These are phyloP conservation scores for Henningerozyma blattae DNA, from an alignment of 805 yeast genomes.

Conservation along the genomic window DNA sequence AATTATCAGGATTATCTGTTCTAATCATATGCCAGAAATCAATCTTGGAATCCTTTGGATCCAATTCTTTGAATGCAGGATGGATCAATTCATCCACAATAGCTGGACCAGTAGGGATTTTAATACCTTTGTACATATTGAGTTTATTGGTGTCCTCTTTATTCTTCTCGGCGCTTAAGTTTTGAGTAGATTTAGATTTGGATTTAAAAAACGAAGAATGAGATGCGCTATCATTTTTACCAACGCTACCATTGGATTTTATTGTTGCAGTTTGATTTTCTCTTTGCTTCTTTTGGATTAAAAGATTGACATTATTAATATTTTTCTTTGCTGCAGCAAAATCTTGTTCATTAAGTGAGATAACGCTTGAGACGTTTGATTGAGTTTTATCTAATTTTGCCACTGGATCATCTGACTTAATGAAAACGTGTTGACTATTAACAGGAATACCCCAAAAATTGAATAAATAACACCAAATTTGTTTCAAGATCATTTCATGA, in stretches of 20 bases:
- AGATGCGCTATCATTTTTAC: background rate
- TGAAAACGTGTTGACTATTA: conserved; percentile 15
- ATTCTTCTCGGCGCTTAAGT: conserved; percentile 5
- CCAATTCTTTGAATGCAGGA: conserved; percentile 37
- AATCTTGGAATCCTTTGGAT: conserved; percentile 37
- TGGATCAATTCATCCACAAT: conserved; percentile 32
- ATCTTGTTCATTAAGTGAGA: background rate
- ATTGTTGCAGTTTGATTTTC: too few relatives aligned
- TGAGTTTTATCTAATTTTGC: background rate
- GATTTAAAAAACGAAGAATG: background rate
- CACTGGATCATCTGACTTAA: background rate
- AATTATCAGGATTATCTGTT: conserved; percentile 70
- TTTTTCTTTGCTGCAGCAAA: background rate
- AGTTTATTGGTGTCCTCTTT: conserved; percentile 1
- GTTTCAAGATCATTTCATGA: conserved; percentile 54
- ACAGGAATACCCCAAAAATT: conserved; percentile 44
- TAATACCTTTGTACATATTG: conserved; percentile 1
- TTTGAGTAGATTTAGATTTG: conserved; percentile 1
- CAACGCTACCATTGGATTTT: conserved; percentile 1
- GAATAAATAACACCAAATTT: conserved; percentile 55
- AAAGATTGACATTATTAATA: background rate
- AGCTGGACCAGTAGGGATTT: conserved; percentile 6
- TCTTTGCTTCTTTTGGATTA: conserved; percentile 1
- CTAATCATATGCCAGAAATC: conserved; percentile 50
- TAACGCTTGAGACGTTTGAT: background rate